phyloP scores from a whole-genome alignment of 305 asterid species.

The Plantago lanceolata region DNA sequence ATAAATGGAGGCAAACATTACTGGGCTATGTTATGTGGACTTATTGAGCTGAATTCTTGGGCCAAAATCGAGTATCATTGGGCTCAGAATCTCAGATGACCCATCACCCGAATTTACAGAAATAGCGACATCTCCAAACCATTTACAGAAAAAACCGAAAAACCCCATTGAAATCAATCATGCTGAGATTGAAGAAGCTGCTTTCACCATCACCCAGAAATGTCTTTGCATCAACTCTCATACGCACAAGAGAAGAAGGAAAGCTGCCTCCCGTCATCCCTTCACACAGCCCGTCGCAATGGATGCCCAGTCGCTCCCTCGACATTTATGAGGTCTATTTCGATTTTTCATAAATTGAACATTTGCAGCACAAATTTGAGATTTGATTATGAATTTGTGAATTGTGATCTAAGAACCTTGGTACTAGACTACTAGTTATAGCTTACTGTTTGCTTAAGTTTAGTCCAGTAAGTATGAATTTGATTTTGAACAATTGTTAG shows the following conservation, averaged over 20 bases:
- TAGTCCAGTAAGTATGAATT: background rate
- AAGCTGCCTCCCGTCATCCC: conserved; percentile 33
- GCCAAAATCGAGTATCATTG: no score
- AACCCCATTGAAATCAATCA: conserved; percentile 20
- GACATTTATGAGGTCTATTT: conserved; percentile 65
- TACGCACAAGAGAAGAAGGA: conserved; percentile 18
- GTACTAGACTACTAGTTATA: background rate
- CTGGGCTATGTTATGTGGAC: no score
- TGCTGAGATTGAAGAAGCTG: conserved; percentile 55
- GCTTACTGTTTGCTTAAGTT: background rate
- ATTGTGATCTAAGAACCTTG: background rate
- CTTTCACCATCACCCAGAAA: conserved; percentile 29
- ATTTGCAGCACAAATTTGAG: no score
- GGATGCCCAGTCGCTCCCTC: conserved; percentile 60
- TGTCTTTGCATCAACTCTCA: conserved; percentile 24
- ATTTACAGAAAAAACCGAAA: background rate
- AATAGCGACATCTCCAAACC: no score
- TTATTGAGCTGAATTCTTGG: no score
- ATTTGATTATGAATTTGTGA: no score
- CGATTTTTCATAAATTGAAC: no score
- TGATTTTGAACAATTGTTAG: conserved; percentile 7
- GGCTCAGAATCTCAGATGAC: background rate
- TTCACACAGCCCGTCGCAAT: conserved; percentile 40
- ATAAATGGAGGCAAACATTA: no score
- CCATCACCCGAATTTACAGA: background rate